Evolutionary conservation across 1,284 basidiomycete genomes (phyloP), one percentile per base, ranked within the genome.

Genomic region (Ceratobasidium theobromae): DNA sequence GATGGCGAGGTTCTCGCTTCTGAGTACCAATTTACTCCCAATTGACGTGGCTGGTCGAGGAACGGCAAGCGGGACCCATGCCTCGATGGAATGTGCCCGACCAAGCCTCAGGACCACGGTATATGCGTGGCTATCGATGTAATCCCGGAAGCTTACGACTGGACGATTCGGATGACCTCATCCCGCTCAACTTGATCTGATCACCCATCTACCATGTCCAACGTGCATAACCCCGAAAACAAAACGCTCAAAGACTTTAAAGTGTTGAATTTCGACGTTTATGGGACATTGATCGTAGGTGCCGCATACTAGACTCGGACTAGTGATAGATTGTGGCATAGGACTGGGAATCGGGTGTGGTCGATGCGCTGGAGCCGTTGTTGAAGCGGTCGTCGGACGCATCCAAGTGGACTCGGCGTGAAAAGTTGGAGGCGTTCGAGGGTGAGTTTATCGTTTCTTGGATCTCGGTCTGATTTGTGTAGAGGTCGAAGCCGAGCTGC

Each of bases 291-390:
- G 46, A 75, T 84, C 35, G 84, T 85, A 72, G 62, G 80, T 75
- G 4, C 2, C 45, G 16, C 18, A 11, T 11, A 14, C 43, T 45
- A 8, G 35, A 16, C 16, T 16, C 8, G 8, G 35, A 38, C 35
- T 8, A 38, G 35, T 38, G 18, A 45, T 45, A 5, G 9, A 6
- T 45, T n/a, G 18, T 21, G 33, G 30, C 28, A 25, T 70, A 87
- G 84, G 86, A 91, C 73, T 90, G 88, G 87, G 87, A 90, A 74
- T 80, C 80, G 4, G 85, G 85, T 16, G 81, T 90, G 49, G 82
- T 81, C 73, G 72, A 77, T 11, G 80, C 77, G 0, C 77, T 90
- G 23, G 72, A 78, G 45, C 82, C 85, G 1, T 73, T 88, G 40
- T 79, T 88, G 43, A 74, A 77, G 43, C 75, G 75, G 27, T 78